Conservation (phyloP, 345 rosid species). For the Acer campestre region DNA sequence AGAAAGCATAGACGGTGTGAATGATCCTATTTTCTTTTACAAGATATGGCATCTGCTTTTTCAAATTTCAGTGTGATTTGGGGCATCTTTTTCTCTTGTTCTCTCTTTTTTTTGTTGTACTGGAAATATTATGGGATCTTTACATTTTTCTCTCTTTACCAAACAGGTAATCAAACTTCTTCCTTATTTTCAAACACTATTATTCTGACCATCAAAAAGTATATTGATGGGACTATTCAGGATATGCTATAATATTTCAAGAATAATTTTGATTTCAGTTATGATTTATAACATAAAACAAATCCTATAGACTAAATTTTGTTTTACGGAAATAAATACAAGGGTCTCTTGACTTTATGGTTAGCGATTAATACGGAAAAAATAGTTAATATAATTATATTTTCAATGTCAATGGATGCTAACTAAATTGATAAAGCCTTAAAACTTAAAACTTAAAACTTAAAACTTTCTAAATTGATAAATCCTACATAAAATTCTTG, state of each 20-base stretch:
- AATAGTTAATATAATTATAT: too few species aligned
- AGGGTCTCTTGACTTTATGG: too few species aligned
- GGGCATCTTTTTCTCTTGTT: constrained; percentile 27
- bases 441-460: too few species aligned
- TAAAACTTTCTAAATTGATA: too few species aligned
- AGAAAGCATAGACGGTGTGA: constrained; percentile 12
- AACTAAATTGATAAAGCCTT: too few species aligned
- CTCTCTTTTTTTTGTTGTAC: constrained; percentile 10
- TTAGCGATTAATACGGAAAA: too few species aligned
- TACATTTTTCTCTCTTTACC: constrained; percentile 21
- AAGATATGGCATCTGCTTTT: constrained; percentile 35
- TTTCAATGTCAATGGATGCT: too few species aligned
- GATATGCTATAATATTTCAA: constrained; percentile 8
- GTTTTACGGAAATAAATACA: too few species aligned
- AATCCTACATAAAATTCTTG: too few species aligned
- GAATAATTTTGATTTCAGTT: not conserved
- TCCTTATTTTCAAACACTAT: constrained; percentile 18
- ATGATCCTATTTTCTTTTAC: not conserved
- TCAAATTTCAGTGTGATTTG: constrained; percentile 31
- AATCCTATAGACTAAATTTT: too few species aligned
- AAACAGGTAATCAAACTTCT: constrained; percentile 17
- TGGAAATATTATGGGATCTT: constrained; percentile 12
- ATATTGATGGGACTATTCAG: not conserved
- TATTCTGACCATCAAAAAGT: not conserved
- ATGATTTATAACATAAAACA: not conserved